phyloP scores from a whole-genome alignment of 768 basidiomycete species.

The Gloeostereum incarnatum region DNA sequence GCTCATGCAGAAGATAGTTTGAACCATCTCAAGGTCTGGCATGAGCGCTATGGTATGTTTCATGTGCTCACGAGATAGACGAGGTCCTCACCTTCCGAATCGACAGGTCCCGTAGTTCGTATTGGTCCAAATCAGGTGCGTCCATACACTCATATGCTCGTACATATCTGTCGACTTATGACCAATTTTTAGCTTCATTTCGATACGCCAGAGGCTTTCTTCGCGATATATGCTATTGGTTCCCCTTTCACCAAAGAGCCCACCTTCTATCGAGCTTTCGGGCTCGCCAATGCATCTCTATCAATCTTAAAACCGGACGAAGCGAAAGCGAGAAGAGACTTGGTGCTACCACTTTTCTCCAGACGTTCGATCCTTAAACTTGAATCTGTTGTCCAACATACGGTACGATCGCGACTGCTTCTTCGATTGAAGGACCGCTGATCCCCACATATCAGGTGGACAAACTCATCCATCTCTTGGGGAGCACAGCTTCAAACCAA shows the following conservation, averaged over 20 bases:
- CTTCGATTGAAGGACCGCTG: not conserved
- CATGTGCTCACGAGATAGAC: too few relatives aligned
- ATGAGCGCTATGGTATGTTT: too few relatives aligned
- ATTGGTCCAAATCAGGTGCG: conserved; percentile 16
- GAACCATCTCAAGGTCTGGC: too few relatives aligned
- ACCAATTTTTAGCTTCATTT: conserved; percentile 13
- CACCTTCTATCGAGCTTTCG: conserved; percentile 7
- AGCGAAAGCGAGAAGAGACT: conserved; percentile 9
- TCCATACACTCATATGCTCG: not conserved
- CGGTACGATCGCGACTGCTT: conserved; percentile 2
- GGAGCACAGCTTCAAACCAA: not conserved
- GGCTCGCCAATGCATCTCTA: conserved; percentile 6
- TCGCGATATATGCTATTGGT: conserved; percentile 13
- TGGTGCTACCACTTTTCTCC: conserved; percentile 11
- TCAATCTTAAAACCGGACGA: conserved; percentile 8
- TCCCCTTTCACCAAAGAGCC: conserved; percentile 10
- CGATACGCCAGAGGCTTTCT: conserved; percentile 11
- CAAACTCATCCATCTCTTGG: conserved; percentile 2
- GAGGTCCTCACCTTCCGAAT: too few relatives aligned
- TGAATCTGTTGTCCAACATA: conserved; percentile 8
- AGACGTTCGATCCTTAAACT: conserved; percentile 10
- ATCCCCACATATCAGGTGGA: conserved; percentile 6
- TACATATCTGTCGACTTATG: not conserved
- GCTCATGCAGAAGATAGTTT: too few relatives aligned
- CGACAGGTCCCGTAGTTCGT: conserved; percentile 17